These are phyloP conservation scores for Gossypium raimondii DNA, from an alignment of 345 rosid genomes.

Conservation along the genomic window DNA sequence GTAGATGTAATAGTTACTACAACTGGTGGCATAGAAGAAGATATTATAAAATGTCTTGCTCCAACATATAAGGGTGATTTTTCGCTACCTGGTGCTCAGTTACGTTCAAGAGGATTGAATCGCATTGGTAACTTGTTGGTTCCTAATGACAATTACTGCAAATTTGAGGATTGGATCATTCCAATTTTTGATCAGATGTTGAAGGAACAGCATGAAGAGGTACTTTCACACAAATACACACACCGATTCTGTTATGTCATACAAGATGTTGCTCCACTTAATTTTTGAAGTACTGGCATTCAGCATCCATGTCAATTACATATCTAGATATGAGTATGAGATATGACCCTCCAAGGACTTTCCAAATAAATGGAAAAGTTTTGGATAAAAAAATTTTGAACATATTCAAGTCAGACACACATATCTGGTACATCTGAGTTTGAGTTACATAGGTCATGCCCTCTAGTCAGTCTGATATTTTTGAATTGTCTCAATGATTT, in stretches of 20 bases:
- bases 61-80: constrained; percentile 89
- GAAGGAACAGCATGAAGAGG: constrained; percentile 90
- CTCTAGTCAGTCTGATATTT: neutral
- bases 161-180: constrained; percentile 94
- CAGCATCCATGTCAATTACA: too few relatives aligned
- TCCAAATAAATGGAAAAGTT: too few relatives aligned
- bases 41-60: constrained; percentile 92
- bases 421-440: too few relatives aligned
- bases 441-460: neutral
- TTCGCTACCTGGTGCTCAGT: constrained; percentile 64
- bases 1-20: constrained; percentile 94
- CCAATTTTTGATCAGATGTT: constrained; percentile 88
- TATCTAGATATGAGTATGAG: too few relatives aligned
- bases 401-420: too few relatives aligned
- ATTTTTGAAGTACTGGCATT: too few relatives aligned
- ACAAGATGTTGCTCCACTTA: too few relatives aligned
- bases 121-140: constrained; percentile 88
- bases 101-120: constrained; percentile 83
- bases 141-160: constrained; percentile 94
- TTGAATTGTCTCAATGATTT: neutral
- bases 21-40: constrained; percentile 97
- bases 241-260: too few relatives aligned
- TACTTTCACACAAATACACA: constrained; percentile 12
- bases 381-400: too few relatives aligned
- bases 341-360: too few relatives aligned